Evolutionary conservation across 129 eudicot genomes (phyloP).

Genomic region (Helianthus tuberosus): DNA sequence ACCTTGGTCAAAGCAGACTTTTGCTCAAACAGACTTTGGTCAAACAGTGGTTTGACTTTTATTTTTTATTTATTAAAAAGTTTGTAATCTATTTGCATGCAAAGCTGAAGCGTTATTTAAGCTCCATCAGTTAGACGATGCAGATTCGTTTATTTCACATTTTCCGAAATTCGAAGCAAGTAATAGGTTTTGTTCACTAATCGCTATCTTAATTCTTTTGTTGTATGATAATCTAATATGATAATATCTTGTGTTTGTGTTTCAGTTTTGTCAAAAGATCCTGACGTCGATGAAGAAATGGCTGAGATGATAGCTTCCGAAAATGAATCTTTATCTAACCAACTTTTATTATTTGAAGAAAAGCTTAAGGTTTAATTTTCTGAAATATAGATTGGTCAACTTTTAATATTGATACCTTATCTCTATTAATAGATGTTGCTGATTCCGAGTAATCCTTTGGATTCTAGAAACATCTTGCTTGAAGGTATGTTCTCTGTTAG

Average conservation of each 20-base stretch:
- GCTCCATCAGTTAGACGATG: no score
- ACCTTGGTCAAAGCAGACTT: no score
- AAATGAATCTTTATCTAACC: slow-evolving; percentile 61
- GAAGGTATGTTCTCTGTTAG: slow-evolving; percentile 64
- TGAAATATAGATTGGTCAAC: slow-evolving; percentile 13
- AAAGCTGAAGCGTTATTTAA: no score
- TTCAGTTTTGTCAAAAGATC: slow-evolving; percentile 80
- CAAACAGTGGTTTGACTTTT: no score
- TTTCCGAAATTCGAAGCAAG: no score
- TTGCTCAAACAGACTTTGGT: no score
- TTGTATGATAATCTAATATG: slow-evolving; percentile 11
- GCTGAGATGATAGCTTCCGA: slow-evolving; percentile 90
- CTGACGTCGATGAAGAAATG: slow-evolving; percentile 85
- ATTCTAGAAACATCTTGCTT: slow-evolving; percentile 89
- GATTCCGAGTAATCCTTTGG: slow-evolving; percentile 94
- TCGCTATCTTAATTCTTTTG: neutral
- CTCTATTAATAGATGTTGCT: slow-evolving; percentile 60
- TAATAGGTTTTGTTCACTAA: slow-evolving; percentile 59
- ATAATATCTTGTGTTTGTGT: slow-evolving; percentile 18
- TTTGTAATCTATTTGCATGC: no score
- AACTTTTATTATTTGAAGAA: slow-evolving; percentile 67
- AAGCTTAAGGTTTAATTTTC: slow-evolving; percentile 70
- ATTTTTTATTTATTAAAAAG: no score
- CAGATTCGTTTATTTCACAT: no score
- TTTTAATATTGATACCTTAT: slow-evolving; percentile 24